Base-by-base conservation (phyloP, 2,329 filamentous ascomycete species). In the Aspergillaceae sp. region DNA sequence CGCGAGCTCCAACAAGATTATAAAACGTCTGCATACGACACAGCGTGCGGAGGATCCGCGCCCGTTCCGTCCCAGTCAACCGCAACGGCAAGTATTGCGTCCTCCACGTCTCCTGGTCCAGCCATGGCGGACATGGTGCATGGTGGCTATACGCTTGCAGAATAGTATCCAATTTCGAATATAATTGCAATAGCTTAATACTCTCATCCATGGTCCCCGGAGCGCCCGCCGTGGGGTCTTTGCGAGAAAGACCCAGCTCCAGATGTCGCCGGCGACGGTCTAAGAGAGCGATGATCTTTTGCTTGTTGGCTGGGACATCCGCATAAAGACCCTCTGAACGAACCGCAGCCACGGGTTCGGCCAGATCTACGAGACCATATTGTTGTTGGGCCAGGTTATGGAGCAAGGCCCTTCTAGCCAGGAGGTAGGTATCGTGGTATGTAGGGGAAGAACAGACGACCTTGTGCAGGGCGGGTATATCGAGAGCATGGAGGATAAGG, bases 1-100 rank as follows among this genome's bases (percentile, higher is more conserved):
- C 51, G 2, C 51, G 45, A 4, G 43, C 40, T 4, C 51, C 51
- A 29, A 53, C 51, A 29, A 53, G 44, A 40, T 53, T 53, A 42
- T 46, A 51, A 40, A 51, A 53, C 1, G 49, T 51, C 33, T 53
- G 49, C 5, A 53, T 37, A 7, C 51, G 51, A 26, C 51, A 53
- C 28, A 53, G 42, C 9, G 49, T 47, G 11, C 51, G 47, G 26
- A 53, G 41, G 8, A 53, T 47, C 4, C 51, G 51, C 7, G 45
- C 45, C 26, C 40, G 41, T 38, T 51, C 47, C 1, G 40, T 45
- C 2, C 40, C 19, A 7, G 50, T 44, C 19, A 44, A 41, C 8
- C 19, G 35, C 26, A 35, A 7, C n/a, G 46, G 43, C 2, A 36
- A 26, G 10, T 8, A 38, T 9, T 33, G 28, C 38, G 44, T 41